These are phyloP conservation scores for Volutella citrinella DNA, from an alignment of 2,329 filamentous ascomycete genomes.

Conservation along the genomic window DNA sequence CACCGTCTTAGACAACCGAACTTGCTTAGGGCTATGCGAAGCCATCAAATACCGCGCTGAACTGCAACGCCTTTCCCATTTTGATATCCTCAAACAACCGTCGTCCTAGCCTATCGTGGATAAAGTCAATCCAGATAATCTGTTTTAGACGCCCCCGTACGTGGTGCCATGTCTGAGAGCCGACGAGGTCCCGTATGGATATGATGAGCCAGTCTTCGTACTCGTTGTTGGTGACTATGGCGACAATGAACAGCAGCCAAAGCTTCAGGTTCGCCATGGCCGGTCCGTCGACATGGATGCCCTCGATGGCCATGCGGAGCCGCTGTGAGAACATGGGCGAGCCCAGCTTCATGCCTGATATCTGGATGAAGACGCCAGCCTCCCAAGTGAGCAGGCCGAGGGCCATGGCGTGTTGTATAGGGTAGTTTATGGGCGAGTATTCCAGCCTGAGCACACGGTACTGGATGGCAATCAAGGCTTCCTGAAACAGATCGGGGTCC, in stretches of 20 bases:
- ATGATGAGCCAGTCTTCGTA: constrained; percentile 21
- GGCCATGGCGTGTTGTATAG: constrained; percentile 20
- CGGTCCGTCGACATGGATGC: not conserved
- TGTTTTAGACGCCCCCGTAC: constrained; percentile 15
- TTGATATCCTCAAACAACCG: constrained; percentile 12
- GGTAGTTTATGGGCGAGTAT: constrained; percentile 8
- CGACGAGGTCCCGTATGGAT: constrained; percentile 12
- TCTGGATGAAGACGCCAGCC: constrained; percentile 25
- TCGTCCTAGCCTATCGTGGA: constrained; percentile 21
- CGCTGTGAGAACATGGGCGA: constrained; percentile 12
- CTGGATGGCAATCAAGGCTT: constrained; percentile 29
- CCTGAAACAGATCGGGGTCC: constrained; percentile 23
- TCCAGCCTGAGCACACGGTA: constrained; percentile 27
- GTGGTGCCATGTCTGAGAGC: constrained; percentile 18
- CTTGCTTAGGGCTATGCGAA: too few relatives aligned
- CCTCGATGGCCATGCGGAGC: constrained; percentile 13
- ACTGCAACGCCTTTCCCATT: too few relatives aligned
- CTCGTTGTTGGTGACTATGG: constrained; percentile 18
- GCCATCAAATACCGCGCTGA: too few relatives aligned
- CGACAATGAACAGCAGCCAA: constrained; percentile 24
- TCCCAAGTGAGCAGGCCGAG: constrained; percentile 29
- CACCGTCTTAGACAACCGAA: too few relatives aligned
- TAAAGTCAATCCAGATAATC: constrained; percentile 25
- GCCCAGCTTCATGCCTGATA: constrained; percentile 14
- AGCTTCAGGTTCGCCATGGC: constrained; percentile 18